Base-by-base conservation (phyloP, 2,329 filamentous ascomycete genomes). In the Lasiodiplodia sp. region DNA sequence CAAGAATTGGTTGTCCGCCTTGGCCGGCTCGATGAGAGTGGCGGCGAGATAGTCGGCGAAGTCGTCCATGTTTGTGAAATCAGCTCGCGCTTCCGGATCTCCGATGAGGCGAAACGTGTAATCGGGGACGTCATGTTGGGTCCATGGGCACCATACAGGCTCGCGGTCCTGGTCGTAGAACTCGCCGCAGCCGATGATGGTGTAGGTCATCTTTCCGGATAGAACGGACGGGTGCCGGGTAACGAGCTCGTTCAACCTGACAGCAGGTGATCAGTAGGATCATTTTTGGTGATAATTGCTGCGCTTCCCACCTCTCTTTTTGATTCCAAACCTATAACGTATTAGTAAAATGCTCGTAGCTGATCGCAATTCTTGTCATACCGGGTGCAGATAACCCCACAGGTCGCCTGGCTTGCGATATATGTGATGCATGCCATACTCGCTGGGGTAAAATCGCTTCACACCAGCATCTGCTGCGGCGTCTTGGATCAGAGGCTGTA, bases 161-260 rank as follows among this genome's bases (percentile, higher is more conserved):
- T 78, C 75, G n/a, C 72, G 71, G 25, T 70, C 64, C 69, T 75
- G 72, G 69, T 78, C 73, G 67, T 76, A 77, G 58, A 76, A 75
- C 38, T 77, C 74, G 23, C 76, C 75, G 67, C 75, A 77, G 60
- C 76, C 73, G 68, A 78, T 75, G 16, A 77, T 58, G 3, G 75
- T 78, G 69, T 75, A 78, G 21, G 70, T 71, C 73, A 76, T 77
- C 40, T 71, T 72, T 47, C 73, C 74, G 5, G 55, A 55, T 7
- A n/a, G 28, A n/a, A 65, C 37, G 12, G 75, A 71, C 3, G 73
- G 71, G 31, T 77, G 75, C 10, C 64, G 62, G 2, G 72, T 40
- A 14, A 58, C 69, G 16, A 49, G 40, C n/a, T 75, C 72, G 40
- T 72, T 73, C 53, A 65, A 68, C 63, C 74, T 75, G 2, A 55